Evolutionary conservation across 1,284 basidiomycete species (phyloP), one percentile per base, ranked within the genome.

Genomic region (Fomes fomentarius): DNA sequence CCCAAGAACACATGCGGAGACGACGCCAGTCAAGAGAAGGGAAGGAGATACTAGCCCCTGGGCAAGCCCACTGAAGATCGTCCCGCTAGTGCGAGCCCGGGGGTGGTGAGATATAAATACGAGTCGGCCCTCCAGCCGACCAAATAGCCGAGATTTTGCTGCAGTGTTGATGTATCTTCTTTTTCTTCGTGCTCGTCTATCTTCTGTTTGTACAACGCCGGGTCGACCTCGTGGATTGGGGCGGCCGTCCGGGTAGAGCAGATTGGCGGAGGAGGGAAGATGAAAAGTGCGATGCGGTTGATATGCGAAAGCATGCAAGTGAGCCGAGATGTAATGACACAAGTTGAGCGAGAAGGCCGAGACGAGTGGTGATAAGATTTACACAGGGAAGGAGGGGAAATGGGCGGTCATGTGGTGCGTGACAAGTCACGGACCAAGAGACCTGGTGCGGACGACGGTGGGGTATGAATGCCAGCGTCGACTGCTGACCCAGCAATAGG

Each of bases 381-480:
- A 62, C 57, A 64, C 50, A 46, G 46, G 60, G 62, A 57, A 50
- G 45, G 26, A 49, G 39, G 53, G 34, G 51, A 47, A 14, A 41
- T 56, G 58, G 55, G 51, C 57, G 58, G 41, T 41, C 41, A 44
- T 17, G 50, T 55, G 41, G 42, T 22, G 50, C 58, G 52, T 45
- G 52, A 59, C 38, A 55, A 49, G 51, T 57, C 52, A 49, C 44
- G 42, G 43, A 47, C 39, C 50, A 40, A 44, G 45, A 17, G 47
- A 24, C 52, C 55, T 50, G 4, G 35, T 47, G 61, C 57, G 51
- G 56, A 41, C 57, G 63, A 60, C 64, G 61, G 48, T 54, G 76
- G 77, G 74, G 74, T 72, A 79, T 78, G 74, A 79, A 79, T 78
- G 73, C 72, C 74, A 72, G 68, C 63, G 71, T 63, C 65, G 67